phyloP scores from a whole-genome alignment of 257 asterid species.

The Solanum clarkiae region DNA sequence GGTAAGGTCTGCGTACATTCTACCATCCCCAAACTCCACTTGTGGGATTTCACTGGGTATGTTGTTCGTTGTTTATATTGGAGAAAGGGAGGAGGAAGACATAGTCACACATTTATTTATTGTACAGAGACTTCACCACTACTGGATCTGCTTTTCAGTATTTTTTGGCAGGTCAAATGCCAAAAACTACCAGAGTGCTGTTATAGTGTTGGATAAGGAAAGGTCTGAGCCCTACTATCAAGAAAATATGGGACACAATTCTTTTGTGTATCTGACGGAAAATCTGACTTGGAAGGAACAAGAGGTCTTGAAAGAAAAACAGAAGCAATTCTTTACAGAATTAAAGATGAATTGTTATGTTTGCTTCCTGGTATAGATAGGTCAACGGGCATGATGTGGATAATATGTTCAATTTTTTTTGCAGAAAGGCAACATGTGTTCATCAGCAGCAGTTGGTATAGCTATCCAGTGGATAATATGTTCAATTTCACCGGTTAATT shows the following conservation, averaged over 20 bases:
- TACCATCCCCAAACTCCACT: too few relatives aligned
- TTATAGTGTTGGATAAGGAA: background rate
- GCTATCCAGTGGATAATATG: background rate
- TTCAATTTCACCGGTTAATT: background rate
- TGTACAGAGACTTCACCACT: background rate
- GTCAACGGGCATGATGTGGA: background rate
- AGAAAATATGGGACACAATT: background rate
- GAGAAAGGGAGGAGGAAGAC: background rate
- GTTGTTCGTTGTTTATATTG: too few relatives aligned
- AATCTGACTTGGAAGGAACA: background rate
- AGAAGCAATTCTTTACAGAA: background rate
- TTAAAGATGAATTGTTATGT: background rate
- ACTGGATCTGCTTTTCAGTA: background rate
- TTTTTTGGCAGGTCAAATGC: background rate
- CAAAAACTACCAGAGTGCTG: background rate
- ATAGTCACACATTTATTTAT: background rate
- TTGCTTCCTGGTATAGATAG: background rate
- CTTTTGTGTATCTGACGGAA: background rate
- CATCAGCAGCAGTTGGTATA: background rate
- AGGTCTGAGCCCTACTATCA: background rate
- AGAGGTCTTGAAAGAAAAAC: background rate
- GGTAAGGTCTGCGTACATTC: too few relatives aligned
- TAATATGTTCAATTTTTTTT: background rate
- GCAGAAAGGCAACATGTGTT: background rate
- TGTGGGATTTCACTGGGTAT: too few relatives aligned